phyloP scores from a whole-genome alignment of 1,284 basidiomycete genomes.

The Golubevia sp. region DNA sequence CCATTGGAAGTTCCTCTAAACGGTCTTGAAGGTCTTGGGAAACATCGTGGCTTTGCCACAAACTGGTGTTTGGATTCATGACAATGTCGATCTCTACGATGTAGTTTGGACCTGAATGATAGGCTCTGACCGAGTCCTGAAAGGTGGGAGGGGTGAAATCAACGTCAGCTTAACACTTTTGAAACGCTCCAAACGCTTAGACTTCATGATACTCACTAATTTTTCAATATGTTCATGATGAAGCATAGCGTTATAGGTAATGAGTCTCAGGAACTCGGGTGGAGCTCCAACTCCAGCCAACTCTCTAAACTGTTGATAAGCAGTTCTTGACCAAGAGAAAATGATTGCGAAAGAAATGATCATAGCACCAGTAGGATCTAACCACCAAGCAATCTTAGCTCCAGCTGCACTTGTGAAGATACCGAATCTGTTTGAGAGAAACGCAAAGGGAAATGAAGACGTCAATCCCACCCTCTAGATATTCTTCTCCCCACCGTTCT shows the following conservation, averaged over 20 bases:
- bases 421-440: conserved; percentile 66
- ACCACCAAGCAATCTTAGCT: conserved; percentile 81
- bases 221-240: no score
- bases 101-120: conserved; percentile 70
- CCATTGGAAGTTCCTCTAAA: conserved; percentile 86
- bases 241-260: conserved; percentile 75
- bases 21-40: conserved; percentile 91
- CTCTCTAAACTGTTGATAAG: conserved; percentile 73
- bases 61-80: conserved; percentile 82
- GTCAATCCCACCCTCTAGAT: not conserved
- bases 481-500: no score
- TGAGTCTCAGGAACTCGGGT: conserved; percentile 82
- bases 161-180: no score
- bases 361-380: conserved; percentile 70
- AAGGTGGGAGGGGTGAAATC: no score
- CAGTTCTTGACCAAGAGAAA: conserved; percentile 70
- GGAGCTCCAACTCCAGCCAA: conserved; percentile 90
- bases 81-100: conserved; percentile 95
- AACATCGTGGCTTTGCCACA: conserved; percentile 90
- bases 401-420: conserved; percentile 89
- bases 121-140: conserved; percentile 35
- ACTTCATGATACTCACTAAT: no score
- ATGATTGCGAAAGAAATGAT: conserved; percentile 77
- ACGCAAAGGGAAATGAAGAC: not conserved
- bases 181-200: no score